phyloP scores from a whole-genome alignment of 768 basidiomycete species.

The Serendipita sp. region DNA sequence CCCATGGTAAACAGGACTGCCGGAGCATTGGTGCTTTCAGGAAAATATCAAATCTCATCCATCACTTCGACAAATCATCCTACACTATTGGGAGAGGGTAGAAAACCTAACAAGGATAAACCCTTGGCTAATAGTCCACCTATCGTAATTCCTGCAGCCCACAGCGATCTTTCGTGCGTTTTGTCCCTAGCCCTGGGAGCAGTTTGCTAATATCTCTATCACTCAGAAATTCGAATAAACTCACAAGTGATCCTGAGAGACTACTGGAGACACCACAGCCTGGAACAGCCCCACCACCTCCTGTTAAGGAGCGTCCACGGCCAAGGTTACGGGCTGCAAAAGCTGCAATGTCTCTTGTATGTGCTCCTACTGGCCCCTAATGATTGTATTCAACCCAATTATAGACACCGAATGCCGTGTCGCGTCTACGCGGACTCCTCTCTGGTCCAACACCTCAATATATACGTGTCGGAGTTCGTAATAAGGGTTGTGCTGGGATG shows the following conservation, averaged over 20 bases:
- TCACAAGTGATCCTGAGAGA: slow-evolving; percentile 27
- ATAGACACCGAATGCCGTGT: slow-evolving; percentile 67
- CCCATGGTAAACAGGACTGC: not conserved
- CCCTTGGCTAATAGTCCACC: slow-evolving; percentile 2
- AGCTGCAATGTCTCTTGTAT: slow-evolving; percentile 60
- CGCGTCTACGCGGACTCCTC: slow-evolving; percentile 53
- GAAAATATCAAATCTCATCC: not conserved
- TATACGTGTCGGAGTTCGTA: slow-evolving; percentile 87
- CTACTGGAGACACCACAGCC: slow-evolving; percentile 36
- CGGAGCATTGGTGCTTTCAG: not conserved
- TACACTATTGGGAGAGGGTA: not conserved
- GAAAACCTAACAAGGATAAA: not conserved
- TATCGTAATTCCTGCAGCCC: not conserved
- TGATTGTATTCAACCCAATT: not conserved
- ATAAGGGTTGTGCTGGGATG: slow-evolving; percentile 92
- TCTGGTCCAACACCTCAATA: slow-evolving; percentile 77
- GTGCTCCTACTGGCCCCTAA: slow-evolving; percentile 12
- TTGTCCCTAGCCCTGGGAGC: not conserved
- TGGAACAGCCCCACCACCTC: slow-evolving; percentile 55
- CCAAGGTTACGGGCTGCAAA: slow-evolving; percentile 55
- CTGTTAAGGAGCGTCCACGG: slow-evolving; percentile 44
- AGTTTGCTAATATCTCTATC: not conserved
- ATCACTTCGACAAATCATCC: not conserved
- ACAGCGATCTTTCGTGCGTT: not conserved
- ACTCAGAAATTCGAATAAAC: not conserved